Evolutionary conservation across 805 yeast species (phyloP).

Genomic region (Lipomyces yamanashiensis): DNA sequence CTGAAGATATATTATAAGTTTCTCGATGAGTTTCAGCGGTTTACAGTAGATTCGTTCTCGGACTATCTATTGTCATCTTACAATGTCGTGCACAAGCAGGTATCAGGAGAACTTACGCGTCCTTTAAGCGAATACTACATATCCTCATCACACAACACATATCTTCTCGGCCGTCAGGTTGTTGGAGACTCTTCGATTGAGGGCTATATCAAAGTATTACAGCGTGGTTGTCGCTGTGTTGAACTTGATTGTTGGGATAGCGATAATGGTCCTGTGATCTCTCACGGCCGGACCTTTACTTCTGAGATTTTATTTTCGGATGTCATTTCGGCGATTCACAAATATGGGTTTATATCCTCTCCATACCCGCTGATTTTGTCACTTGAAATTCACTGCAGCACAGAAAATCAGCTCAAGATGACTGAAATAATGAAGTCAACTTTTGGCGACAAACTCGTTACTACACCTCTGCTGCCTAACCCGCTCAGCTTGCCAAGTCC

Average conservation of each 20-base stretch:
- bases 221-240: constrained; percentile 91
- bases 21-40: constrained; percentile 37
- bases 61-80: constrained; percentile 47
- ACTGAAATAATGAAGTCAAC: constrained; percentile 57
- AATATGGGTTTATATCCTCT: constrained; percentile 86
- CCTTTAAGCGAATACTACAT: constrained; percentile 88
- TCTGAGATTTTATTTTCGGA: constrained; percentile 68
- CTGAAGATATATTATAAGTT: constrained; percentile 50
- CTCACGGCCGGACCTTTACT: constrained; percentile 87
- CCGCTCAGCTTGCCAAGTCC: constrained; percentile 69
- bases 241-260: constrained; percentile 97
- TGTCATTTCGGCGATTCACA: constrained; percentile 73
- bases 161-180: constrained; percentile 82
- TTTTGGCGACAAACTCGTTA: constrained; percentile 63
- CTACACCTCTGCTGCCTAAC: constrained; percentile 47
- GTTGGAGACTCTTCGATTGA: constrained; percentile 88
- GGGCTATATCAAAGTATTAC: constrained; percentile 83
- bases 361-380: constrained; percentile 87
- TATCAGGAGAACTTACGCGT: constrained; percentile 47
- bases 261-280: constrained; percentile 69
- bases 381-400: constrained; percentile 79
- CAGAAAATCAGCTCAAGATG: constrained; percentile 67
- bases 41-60: constrained; percentile 46
- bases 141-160: constrained; percentile 94
- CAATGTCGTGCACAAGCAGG: constrained; percentile 36